Percentiles rank a stretch among this genome's conserved stretches.
These are phyloP conservation scores for Graphilbum fragrans DNA, from an alignment of 2,329 filamentous ascomycete species.

Conservation along the genomic window DNA sequence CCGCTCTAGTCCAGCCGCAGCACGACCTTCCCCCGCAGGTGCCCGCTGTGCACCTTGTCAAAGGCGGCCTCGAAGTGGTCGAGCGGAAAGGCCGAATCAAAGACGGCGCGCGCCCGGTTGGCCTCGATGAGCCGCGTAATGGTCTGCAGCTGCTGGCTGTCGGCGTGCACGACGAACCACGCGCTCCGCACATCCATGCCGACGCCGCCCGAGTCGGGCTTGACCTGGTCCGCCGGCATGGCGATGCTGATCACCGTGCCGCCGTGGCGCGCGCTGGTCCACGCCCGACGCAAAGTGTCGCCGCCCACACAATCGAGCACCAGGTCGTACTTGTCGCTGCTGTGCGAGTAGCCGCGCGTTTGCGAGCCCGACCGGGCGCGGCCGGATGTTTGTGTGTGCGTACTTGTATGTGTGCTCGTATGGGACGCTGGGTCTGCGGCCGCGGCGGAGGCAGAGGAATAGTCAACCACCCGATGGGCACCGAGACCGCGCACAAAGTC, in stretches of 20 bases:
- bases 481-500: constrained; percentile 10
- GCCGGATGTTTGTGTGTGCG: background rate
- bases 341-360: constrained; percentile 1
- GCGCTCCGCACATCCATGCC: constrained; percentile 6
- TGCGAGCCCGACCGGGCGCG: constrained; percentile 1
- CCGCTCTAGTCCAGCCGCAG: constrained; percentile 4
- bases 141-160: constrained; percentile 9
- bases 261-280: constrained; percentile 7
- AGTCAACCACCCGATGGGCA: constrained; percentile 11
- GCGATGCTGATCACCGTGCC: constrained; percentile 12
- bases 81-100: constrained; percentile 9
- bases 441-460: constrained; percentile 1
- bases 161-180: constrained; percentile 7
- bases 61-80: constrained; percentile 10
- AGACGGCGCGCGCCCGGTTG: constrained; percentile 2
- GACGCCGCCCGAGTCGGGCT: constrained; percentile 7
- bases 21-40: constrained; percentile 10
- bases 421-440: background rate
- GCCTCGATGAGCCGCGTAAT: constrained; percentile 10
- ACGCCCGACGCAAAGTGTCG: constrained; percentile 7
- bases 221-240: constrained; percentile 4
- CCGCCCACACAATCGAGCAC: constrained; percentile 13
- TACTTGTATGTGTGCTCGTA: background rate
- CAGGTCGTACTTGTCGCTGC: constrained; percentile 8
- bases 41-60: constrained; percentile 5